Evolutionary conservation across 2,329 filamentous ascomycete genomes (phyloP).

Genomic region (Aspergillus sojae): DNA sequence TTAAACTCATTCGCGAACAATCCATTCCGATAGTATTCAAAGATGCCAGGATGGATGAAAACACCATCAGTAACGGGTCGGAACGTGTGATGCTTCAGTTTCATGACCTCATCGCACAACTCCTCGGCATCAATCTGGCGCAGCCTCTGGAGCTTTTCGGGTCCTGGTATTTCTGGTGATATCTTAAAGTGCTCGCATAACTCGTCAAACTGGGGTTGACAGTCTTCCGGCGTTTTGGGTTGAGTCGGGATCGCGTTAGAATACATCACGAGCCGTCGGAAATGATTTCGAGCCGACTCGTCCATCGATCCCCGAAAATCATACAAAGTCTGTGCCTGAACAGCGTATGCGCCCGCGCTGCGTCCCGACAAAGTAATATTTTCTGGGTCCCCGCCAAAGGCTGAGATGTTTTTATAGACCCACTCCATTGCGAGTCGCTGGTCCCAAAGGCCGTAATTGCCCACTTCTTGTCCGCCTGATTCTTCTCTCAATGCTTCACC

Average conservation of each 20-base stretch:
- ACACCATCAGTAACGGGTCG: slow-evolving; percentile 47
- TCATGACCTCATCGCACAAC: slow-evolving; percentile 38
- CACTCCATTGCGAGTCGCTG: slow-evolving; percentile 55
- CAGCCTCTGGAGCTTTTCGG: slow-evolving; percentile 37
- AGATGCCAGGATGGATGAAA: slow-evolving; percentile 45
- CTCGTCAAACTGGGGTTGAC: slow-evolving; percentile 48
- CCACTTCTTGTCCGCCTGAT: slow-evolving; percentile 25
- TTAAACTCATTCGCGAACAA: slow-evolving; percentile 44
- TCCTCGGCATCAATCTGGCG: slow-evolving; percentile 35
- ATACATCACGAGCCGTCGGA: slow-evolving; percentile 46
- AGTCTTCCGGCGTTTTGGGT: slow-evolving; percentile 42
- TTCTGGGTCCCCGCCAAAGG: slow-evolving; percentile 50
- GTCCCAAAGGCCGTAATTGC: slow-evolving; percentile 52
- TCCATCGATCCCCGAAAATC: slow-evolving; percentile 35
- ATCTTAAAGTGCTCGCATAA: slow-evolving; percentile 42
- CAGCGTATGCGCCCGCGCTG: slow-evolving; percentile 49
- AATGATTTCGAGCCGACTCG: slow-evolving; percentile 33
- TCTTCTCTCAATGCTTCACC: slow-evolving; percentile 42
- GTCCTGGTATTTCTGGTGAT: slow-evolving; percentile 18
- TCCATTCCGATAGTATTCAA: slow-evolving; percentile 41
- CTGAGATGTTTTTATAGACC: slow-evolving; percentile 52
- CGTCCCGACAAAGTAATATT: slow-evolving; percentile 51
- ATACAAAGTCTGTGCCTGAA: slow-evolving; percentile 38
- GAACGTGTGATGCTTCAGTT: slow-evolving; percentile 51
- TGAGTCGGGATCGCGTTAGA: slow-evolving; percentile 53